These are phyloP conservation scores for Populus hybrid DNA, from an alignment of 441 rosid species.

Conservation along the genomic window DNA sequence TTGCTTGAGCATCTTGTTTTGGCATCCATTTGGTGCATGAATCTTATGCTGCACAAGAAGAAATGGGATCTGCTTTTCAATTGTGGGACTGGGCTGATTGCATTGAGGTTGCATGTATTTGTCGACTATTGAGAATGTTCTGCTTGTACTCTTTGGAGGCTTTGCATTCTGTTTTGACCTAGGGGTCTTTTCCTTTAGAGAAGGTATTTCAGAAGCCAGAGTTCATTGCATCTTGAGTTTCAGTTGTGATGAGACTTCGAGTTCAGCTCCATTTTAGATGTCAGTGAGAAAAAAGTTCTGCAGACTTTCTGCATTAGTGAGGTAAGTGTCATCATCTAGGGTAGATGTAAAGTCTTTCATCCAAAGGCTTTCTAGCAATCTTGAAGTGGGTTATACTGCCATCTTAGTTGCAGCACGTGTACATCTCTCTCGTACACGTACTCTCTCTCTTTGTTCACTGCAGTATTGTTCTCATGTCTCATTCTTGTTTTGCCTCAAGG, in stretches of 20 bases:
- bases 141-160: background rate
- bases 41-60: background rate
- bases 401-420: background rate
- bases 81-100: background rate
- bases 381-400: background rate
- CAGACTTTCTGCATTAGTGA: too few relatives aligned
- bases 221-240: background rate
- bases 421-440: background rate
- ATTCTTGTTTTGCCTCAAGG: background rate
- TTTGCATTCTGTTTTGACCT: background rate
- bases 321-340: background rate
- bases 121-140: background rate
- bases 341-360: background rate
- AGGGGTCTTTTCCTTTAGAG: background rate
- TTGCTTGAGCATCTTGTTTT: background rate
- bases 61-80: background rate
- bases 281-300: background rate
- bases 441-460: background rate
- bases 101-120: background rate
- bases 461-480: background rate
- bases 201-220: background rate
- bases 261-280: background rate
- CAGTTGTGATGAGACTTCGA: background rate
- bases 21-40: background rate
- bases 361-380: conserved; percentile 1